Percentiles rank a stretch among this genome's conserved stretches.
Evolutionary conservation across 306 rosid genomes (phyloP).

Genomic region (Dicorynia guianensis): DNA sequence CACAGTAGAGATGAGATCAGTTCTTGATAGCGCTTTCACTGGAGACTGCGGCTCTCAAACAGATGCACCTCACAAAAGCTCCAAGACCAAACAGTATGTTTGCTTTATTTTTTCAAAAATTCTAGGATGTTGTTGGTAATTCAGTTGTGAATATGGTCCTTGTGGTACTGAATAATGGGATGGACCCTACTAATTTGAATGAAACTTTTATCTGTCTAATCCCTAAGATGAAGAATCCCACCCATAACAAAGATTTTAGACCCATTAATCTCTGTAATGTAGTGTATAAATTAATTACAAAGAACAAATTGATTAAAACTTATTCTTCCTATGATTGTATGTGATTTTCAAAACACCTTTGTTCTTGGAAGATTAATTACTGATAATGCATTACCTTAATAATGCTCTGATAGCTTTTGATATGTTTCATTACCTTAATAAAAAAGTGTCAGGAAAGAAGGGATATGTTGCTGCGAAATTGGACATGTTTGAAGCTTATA

Average conservation of each 20-base stretch:
- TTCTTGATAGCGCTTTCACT: no score
- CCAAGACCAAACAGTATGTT: no score
- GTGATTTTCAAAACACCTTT: neutral
- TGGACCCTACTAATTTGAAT: neutral
- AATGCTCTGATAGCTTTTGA: neutral
- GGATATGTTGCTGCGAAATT: neutral
- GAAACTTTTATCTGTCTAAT: neutral
- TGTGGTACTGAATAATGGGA: neutral
- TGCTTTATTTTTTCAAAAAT: neutral
- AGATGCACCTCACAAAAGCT: no score
- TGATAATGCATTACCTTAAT: no score
- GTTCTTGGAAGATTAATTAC: neutral
- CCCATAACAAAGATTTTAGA: neutral
- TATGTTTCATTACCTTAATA: neutral
- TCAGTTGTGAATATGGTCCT: neutral
- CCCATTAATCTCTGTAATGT: neutral
- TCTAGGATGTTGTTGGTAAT: neutral
- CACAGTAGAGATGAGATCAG: no score
- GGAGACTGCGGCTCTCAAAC: no score
- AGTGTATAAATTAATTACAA: neutral
- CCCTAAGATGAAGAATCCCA: neutral
- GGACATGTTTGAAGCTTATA: neutral
- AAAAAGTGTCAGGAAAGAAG: neutral
- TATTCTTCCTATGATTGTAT: neutral
- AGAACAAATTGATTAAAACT: neutral